Percentiles rank a stretch among this genome's conserved stretches.
Evolutionary conservation across 108 stramenopile species (phyloP).

Genomic region (Epipyxis sp.): DNA sequence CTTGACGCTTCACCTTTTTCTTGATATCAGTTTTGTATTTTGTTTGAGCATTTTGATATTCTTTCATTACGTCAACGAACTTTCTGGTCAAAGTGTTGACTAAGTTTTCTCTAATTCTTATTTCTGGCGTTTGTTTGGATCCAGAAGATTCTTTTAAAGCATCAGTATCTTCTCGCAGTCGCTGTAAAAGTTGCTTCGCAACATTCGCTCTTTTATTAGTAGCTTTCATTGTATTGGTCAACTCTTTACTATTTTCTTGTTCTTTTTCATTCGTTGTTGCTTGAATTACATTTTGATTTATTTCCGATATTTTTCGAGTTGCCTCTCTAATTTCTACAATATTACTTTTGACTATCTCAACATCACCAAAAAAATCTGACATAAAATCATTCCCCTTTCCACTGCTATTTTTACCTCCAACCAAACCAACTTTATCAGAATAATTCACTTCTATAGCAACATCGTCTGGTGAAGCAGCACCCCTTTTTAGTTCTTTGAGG

Average conservation of each 20-base stretch:
- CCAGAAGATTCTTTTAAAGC: conserved; percentile 39
- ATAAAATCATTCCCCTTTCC: too few species aligned
- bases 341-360: conserved; percentile 51
- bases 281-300: conserved; percentile 50
- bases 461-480: neutral
- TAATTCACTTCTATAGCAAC: neutral
- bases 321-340: conserved; percentile 51
- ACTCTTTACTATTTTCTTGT: conserved; percentile 42
- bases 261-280: conserved; percentile 42
- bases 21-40: conserved; percentile 92
- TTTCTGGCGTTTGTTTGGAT: conserved; percentile 42
- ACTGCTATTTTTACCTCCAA: neutral
- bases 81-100: conserved; percentile 86
- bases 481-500: neutral
- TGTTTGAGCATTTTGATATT: conserved; percentile 83
- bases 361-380: conserved; percentile 56
- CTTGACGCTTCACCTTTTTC: conserved; percentile 86
- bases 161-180: conserved; percentile 57
- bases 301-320: conserved; percentile 44
- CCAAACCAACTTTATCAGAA: neutral
- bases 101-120: conserved; percentile 72
- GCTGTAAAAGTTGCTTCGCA: conserved; percentile 57
- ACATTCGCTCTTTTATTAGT: conserved; percentile 51
- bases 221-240: conserved; percentile 11
- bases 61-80: conserved; percentile 95